These are phyloP conservation scores for Plasmodium malariae DNA, from an alignment of 169 alveolate species.

Conservation along the genomic window DNA sequence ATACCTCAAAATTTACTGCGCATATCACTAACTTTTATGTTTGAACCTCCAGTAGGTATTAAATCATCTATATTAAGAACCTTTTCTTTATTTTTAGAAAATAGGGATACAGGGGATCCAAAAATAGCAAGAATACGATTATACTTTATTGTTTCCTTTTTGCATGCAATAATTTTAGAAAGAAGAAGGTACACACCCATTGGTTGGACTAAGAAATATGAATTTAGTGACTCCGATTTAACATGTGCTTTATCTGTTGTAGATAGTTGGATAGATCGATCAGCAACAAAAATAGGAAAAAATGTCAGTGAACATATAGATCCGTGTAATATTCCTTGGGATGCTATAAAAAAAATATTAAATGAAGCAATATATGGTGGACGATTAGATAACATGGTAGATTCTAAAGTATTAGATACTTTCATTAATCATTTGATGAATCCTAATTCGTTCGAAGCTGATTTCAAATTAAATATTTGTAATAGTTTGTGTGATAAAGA, in stretches of 20 bases:
- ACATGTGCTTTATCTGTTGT: slow-evolving; percentile 94
- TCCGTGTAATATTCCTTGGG: slow-evolving; percentile 98
- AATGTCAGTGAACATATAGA: slow-evolving; percentile 83
- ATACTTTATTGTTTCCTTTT: slow-evolving; percentile 95
- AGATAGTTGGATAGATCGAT: slow-evolving; percentile 94
- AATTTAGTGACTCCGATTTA: slow-evolving; percentile 98
- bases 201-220: slow-evolving; percentile 98
- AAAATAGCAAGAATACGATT: slow-evolving; percentile 93
- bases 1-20: slow-evolving; percentile 95
- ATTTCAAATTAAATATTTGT: slow-evolving; percentile 80
- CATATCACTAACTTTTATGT: slow-evolving; percentile 94
- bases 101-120: slow-evolving; percentile 75
- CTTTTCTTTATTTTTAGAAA: slow-evolving; percentile 86
- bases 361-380: slow-evolving; percentile 97
- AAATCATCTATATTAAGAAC: slow-evolving; percentile 92
- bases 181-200: slow-evolving; percentile 96
- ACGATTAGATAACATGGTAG: slow-evolving; percentile 96
- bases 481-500: slow-evolving; percentile 75
- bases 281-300: slow-evolving; percentile 75
- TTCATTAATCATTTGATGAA: slow-evolving; percentile 92
- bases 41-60: slow-evolving; percentile 98
- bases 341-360: slow-evolving; percentile 95
- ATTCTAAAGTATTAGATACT: slow-evolving; percentile 92
- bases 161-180: slow-evolving; percentile 98
- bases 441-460: slow-evolving; percentile 88